A percentile compares a stretch with the other conserved stretches of the same genome.
Evolutionary conservation across 345 rosid species (phyloP).

Genomic region (Leavenworthia alabamica): DNA sequence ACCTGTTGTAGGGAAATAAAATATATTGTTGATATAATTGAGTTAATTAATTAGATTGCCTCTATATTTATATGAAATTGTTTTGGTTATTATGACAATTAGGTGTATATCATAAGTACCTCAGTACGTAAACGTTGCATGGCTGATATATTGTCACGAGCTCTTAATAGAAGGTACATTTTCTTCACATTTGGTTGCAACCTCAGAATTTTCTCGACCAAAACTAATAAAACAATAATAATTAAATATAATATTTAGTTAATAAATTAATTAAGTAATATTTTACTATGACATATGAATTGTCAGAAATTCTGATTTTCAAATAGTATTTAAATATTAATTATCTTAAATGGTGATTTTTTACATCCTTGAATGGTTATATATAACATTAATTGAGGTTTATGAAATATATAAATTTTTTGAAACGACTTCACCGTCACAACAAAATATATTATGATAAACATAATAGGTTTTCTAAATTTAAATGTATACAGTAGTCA

Average conservation of each 20-base stretch:
- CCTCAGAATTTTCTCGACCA: constrained; percentile 79
- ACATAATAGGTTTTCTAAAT: too few relatives aligned
- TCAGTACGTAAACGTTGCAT: constrained; percentile 58
- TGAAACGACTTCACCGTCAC: too few relatives aligned
- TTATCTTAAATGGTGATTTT: not conserved
- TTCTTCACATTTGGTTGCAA: constrained; percentile 88
- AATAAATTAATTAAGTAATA: not conserved
- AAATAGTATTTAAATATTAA: not conserved
- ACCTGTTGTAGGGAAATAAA: constrained; percentile 29
- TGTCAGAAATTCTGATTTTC: not conserved
- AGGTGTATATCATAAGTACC: constrained; percentile 38
- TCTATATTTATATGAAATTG: not conserved
- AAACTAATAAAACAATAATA: constrained; percentile 37
- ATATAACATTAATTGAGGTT: too few relatives aligned
- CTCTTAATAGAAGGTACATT: constrained; percentile 78
- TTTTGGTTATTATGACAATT: not conserved
- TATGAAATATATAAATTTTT: too few relatives aligned
- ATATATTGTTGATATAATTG: not conserved
- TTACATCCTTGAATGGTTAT: too few relatives aligned
- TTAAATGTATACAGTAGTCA: not conserved
- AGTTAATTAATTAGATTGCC: not conserved
- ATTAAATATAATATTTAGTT: not conserved
- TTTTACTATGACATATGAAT: not conserved
- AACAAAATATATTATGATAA: too few relatives aligned
- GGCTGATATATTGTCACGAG: constrained; percentile 56